Evolutionary conservation across 345 rosid species (phyloP), one percentile per base, ranked within the genome.

Genomic region (Populus simonii): DNA sequence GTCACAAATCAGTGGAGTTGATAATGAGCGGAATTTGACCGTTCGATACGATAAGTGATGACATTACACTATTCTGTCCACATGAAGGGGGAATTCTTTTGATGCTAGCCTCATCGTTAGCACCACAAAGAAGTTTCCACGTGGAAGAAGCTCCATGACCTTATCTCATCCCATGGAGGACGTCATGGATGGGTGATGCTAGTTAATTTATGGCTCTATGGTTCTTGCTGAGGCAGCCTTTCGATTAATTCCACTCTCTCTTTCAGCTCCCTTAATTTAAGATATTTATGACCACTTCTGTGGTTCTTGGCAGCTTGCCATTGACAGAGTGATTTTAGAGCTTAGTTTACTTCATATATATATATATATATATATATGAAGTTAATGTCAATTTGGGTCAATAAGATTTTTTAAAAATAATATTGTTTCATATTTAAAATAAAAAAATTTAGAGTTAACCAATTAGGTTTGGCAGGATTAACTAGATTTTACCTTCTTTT

Each of bases 71-170:
- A 71, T 71, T 36, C 38, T 71, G 67, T 11, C 82, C 82, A 75
- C 79, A 78, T 7, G 38, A 53, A 25, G 71, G 36, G 4, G 69
- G 57, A 66, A n/a, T 35, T 77, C 8, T 53, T 65, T 36, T 70
- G 73, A 63, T 0, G 68, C 3, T 39, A 82, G 77, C 85, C 84
- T 78, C 74, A 78, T 82, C 84, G 63, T 55, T 1, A 78, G 66
- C 79, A 78, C 81, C 79, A 66, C 85, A 57, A 47, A 71, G 74
- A 35, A 31, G 0, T 36, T 78, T 81, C 81, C 84, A 82, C 84
- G 79, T 82, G 81, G 84, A 39, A 4, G 69, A 22, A 8, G 73
- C 4, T 74, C 6, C 68, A 43, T n/a, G 16, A 74, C 55, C 84
- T 82, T 82, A 82, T 82, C 84, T 74, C 76, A 82, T 82, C 76